These are phyloP conservation scores for Canna indica DNA, from an alignment of 176 grass and related monocot species.

Conservation along the genomic window DNA sequence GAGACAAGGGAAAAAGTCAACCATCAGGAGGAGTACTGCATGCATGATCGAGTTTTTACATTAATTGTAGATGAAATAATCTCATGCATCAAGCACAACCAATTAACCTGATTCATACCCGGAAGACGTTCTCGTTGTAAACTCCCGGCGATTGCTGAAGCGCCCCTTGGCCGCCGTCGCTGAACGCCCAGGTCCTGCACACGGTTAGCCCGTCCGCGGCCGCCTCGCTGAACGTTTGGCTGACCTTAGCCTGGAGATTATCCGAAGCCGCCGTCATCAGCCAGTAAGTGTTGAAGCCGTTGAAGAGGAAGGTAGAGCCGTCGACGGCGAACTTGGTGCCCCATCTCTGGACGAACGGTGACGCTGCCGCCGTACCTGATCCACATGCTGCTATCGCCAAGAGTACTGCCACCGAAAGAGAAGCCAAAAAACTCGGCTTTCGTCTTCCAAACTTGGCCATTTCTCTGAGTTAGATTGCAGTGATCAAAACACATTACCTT, in stretches of 20 bases:
- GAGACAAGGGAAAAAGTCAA: constrained; percentile 14
- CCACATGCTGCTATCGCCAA: too few species aligned
- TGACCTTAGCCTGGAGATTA: constrained; percentile 25
- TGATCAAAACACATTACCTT: too few species aligned
- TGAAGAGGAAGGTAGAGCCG: constrained; percentile 36
- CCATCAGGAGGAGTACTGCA: too few species aligned
- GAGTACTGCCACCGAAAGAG: background rate
- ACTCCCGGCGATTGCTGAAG: constrained; percentile 55
- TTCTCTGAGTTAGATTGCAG: too few species aligned
- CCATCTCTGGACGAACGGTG: constrained; percentile 13
- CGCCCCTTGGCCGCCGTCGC: constrained; percentile 45
- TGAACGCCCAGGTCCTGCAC: constrained; percentile 65
- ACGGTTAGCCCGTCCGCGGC: constrained; percentile 40
- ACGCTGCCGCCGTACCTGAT: background rate
- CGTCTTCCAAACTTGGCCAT: background rate
- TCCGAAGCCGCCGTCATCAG: constrained; percentile 51
- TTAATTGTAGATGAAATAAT: too few species aligned
- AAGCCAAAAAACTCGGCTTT: background rate
- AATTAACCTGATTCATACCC: constrained; percentile 20
- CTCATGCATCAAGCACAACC: background rate
- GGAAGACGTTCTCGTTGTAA: constrained; percentile 64
- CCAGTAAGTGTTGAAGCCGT: constrained; percentile 95
- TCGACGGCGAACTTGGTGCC: constrained; percentile 34
- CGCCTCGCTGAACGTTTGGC: constrained; percentile 40
- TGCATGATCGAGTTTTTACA: too few species aligned